These are phyloP conservation scores for Lotus japonicus DNA, from an alignment of 306 rosid species.

Conservation along the genomic window DNA sequence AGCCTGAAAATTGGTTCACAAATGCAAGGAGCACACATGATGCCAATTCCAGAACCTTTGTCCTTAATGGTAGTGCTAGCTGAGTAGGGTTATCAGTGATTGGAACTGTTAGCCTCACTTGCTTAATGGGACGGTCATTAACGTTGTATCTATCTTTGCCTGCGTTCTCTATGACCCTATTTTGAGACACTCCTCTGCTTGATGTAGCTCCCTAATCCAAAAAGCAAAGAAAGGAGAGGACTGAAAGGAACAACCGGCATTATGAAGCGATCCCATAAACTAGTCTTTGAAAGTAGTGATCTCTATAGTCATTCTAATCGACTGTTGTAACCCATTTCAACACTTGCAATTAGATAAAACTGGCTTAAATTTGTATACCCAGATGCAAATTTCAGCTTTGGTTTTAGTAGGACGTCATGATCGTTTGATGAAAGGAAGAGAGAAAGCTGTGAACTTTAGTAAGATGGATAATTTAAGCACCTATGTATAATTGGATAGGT, in stretches of 20 bases:
- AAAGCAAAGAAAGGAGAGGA: not conserved
- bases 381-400: not conserved
- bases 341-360: not conserved
- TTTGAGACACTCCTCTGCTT: constrained; percentile 40
- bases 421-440: not conserved
- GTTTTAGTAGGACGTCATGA: not conserved
- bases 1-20: constrained; percentile 67
- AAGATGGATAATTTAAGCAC: no score
- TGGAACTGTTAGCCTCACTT: constrained; percentile 69
- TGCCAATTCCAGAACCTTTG: constrained; percentile 63
- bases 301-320: not conserved
- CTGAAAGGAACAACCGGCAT: not conserved
- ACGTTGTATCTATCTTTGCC: not conserved
- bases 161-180: not conserved
- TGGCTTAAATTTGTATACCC: not conserved
- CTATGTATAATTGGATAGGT: no score
- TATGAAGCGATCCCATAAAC: not conserved
- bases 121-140: constrained; percentile 58
- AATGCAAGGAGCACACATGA: constrained; percentile 73
- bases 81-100: constrained; percentile 55
- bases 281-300: not conserved
- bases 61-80: constrained; percentile 64
- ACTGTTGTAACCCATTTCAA: no score
- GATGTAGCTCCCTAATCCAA: constrained; percentile 54
- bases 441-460: no score